Conservation (phyloP, 2,329 filamentous ascomycete species). For the Botrytis sinoallii region DNA sequence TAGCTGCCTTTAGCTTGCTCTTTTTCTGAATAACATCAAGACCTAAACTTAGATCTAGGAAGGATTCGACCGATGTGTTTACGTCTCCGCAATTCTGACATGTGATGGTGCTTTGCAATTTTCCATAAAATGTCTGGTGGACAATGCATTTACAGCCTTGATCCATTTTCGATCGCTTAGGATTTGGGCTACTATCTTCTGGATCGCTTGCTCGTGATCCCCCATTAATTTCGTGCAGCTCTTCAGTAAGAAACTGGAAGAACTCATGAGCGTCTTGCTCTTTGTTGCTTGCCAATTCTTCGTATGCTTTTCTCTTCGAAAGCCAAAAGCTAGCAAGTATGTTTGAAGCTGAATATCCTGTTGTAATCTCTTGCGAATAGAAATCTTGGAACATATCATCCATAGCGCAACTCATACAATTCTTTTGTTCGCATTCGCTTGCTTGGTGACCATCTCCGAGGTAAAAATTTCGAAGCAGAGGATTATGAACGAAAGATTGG, state of each 20-base stretch:
- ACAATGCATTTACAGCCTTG: slow-evolving; percentile 77
- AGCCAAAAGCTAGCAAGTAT: slow-evolving; percentile 90
- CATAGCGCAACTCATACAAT: slow-evolving; percentile 68
- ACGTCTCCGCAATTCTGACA: slow-evolving; percentile 83
- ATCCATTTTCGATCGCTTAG: slow-evolving; percentile 34
- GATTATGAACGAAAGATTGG: slow-evolving; percentile 91
- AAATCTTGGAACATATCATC: slow-evolving; percentile 73
- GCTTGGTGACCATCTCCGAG: slow-evolving; percentile 84
- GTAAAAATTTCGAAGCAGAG: slow-evolving; percentile 86
- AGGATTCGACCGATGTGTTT: slow-evolving; percentile 80
- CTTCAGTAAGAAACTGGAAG: slow-evolving; percentile 91
- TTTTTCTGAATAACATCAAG: slow-evolving; percentile 74
- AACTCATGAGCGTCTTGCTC: slow-evolving; percentile 98
- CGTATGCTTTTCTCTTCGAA: slow-evolving; percentile 68
- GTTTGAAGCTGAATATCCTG: slow-evolving; percentile 85
- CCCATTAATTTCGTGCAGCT: slow-evolving; percentile 78
- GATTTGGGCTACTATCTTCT: slow-evolving; percentile 27
- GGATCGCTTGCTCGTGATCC: slow-evolving; percentile 43
- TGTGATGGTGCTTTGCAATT: slow-evolving; percentile 84
- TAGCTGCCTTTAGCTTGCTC: slow-evolving; percentile 44
- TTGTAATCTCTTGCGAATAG: slow-evolving; percentile 71
- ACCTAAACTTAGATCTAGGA: slow-evolving; percentile 85
- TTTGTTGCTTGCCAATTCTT: slow-evolving; percentile 81
- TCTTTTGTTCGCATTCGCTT: slow-evolving; percentile 62
- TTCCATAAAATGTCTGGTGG: slow-evolving; percentile 91